Base-by-base conservation (phyloP, 148 eudicot species). In the Chenopodium suecicum region DNA sequence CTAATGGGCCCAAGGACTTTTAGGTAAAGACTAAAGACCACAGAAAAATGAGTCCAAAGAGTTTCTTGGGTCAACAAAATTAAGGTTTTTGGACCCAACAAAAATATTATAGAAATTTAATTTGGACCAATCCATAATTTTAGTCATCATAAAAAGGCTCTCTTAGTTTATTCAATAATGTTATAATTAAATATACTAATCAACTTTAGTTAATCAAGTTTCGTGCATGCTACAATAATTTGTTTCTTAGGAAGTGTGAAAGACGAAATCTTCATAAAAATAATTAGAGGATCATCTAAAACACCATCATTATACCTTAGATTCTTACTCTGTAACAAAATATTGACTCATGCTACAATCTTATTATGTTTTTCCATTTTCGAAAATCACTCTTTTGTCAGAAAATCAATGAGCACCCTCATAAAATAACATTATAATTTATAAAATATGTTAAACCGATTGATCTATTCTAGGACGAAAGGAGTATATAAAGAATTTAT, bases 291-390 rank as follows among this genome's bases (percentile, higher is more conserved):
- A 74, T 74, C 77, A 50, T 25, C 20, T 48, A 48, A 47, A 50
- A 50, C 37, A 48, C 63, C 76, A 74, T 52, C 22, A 74, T 74
- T 23, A 74, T 23, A 74, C 34, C 77, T 74, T 74, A 72, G 37
- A 74, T 74, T 27, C 34, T 27, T 23, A 37, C 17, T 72, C 75
- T 44, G 16, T n/a, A 6, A 71, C 52, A 20, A 72, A 72, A 46
- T 70, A 44, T 72, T 44, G 75, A 44, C 54, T 72, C 75, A 70
- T 48, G 41, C 41, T 48, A 70, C 50, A 46, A 20, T 44, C 50
- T 44, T 54, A 72, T 46, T 72, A 46, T 74, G 10, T 12, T 27
- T 74, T 14, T 1, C 63, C 5, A 74, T 74, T 74, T 74, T 74
- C 63, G 19, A 74, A 11, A 50, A 74, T 50, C n/a, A 47, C 58